Evolutionary conservation across 495 filamentous ascomycete species (phyloP), one percentile per base, ranked within the genome.

Genomic region (Aspergillus indologenus): DNA sequence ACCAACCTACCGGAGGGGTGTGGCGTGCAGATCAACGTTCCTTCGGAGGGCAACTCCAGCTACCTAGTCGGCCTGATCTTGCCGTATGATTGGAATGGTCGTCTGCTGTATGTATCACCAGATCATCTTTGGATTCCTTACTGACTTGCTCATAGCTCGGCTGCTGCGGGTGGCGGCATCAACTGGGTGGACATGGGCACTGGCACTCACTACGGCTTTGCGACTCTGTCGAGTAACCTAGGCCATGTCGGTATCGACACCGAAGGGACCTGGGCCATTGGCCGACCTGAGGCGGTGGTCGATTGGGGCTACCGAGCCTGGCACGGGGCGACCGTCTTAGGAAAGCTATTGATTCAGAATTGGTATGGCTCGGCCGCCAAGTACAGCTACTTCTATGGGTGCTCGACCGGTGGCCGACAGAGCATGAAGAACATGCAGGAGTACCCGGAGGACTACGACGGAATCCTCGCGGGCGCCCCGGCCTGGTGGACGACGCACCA

Each of bases 351-450:
- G 11, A 67, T 65, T 0, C 60, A 59, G 9, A 62, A 61, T 5
- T 85, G 78, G 68, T 82, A 85, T 58, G 69, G 67, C 20, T 64
- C 46, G 0, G 24, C 62, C 1, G 65, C 77, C 46, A 61, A 64
- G 11, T 76, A 81, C 55, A 79, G 74, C 12, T 87, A 87, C 65
- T 87, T 79, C 61, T 67, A 69, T 17, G 81, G 81, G 19, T 88
- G 83, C 67, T 85, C 82, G 0, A 83, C 80, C 0, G 84, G 84
- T 42, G 85, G 85, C 5, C 71, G 83, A 0, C 81, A 85, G 59
- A 83, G 83, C 4, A 60, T 85, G 5, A 80, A 80, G 48, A 74
- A 79, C 5, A 71, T 80, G 6, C 75, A 85, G 59, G 66, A 71
- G 49, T 83, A 76, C 31, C 81, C 83, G 1, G 72, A 75, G 11